Percentiles rank a stretch among this genome's conserved stretches.
Evolutionary conservation across 2,329 filamentous ascomycete genomes (phyloP).

Genomic region (Penicillium corylophilum): DNA sequence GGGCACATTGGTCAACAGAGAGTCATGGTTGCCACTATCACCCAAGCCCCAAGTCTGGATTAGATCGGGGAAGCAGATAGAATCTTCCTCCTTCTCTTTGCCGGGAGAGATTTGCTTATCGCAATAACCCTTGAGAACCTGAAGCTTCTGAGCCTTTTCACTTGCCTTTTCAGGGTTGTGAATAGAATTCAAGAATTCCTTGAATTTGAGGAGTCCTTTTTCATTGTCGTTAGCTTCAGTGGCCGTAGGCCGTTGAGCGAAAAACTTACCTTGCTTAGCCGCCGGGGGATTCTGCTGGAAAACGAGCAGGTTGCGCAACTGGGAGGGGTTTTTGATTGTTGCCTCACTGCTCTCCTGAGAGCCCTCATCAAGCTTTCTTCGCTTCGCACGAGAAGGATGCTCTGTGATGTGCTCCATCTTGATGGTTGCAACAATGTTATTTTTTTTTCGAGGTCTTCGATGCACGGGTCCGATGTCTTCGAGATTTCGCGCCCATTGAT

Average conservation of each 20-base stretch:
- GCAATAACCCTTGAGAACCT: slow-evolving; percentile 48
- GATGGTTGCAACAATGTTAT: slow-evolving; percentile 14
- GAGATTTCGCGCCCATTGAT: slow-evolving; percentile 21
- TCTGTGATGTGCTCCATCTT: slow-evolving; percentile 36
- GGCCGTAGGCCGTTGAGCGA: slow-evolving; percentile 7
- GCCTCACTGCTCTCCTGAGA: slow-evolving; percentile 15
- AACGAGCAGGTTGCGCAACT: slow-evolving; percentile 66
- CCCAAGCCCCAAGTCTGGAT: slow-evolving; percentile 88
- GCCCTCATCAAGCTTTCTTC: slow-evolving; percentile 39
- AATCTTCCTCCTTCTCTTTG: slow-evolving; percentile 53
- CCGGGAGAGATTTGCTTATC: slow-evolving; percentile 54
- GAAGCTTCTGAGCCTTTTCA: slow-evolving; percentile 41
- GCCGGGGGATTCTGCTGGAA: slow-evolving; percentile 66
- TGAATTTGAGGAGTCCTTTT: slow-evolving; percentile 46
- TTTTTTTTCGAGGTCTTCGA: slow-evolving; percentile 17
- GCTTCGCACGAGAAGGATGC: slow-evolving; percentile 36
- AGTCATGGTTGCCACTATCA: slow-evolving; percentile 74
- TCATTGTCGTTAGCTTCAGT: neutral
- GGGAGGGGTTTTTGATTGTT: slow-evolving; percentile 53
- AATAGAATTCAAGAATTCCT: slow-evolving; percentile 45
- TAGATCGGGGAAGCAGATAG: slow-evolving; percentile 71
- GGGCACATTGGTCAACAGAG: slow-evolving; percentile 74
- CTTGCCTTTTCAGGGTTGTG: slow-evolving; percentile 34
- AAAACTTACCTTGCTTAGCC: slow-evolving; percentile 66
- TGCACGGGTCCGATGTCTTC: slow-evolving; percentile 21